Base-by-base conservation (phyloP, 306 rosid species). In the Vicia faba region DNA sequence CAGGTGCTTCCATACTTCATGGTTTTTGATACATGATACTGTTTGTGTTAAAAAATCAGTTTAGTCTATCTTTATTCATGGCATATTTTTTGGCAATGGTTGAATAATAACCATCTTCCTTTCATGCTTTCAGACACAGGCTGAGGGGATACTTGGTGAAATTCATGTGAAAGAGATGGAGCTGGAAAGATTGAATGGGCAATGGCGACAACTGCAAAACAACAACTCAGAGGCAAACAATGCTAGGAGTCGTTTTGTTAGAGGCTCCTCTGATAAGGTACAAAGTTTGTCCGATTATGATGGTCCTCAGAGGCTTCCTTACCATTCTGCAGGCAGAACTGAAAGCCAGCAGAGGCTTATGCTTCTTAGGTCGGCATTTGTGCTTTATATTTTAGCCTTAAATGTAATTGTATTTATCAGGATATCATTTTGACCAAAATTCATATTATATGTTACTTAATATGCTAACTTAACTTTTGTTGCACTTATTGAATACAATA, bases 311-410 rank as follows among this genome's bases (percentile, higher is more conserved):
- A 88, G 72, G 81, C 86, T 79, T 54, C 87, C 88, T 36, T 86
- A 81, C 70, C 82, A 82, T 72, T 66, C 75, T 19, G 89, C 82
- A 50, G 85, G 87, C 68, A 89, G 87, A 73, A 77, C 73, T 51
- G 99, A 85, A 78, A 84, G 68, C 80, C 98, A 87, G 74, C 89
- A 92, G 75, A 88, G 87, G 82, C 82, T 84, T 33, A 85, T 90
- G 97, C 80, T 89, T 40, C 83, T 93, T 59, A 79, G 99, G 81
- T 90, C 96, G 35, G 84, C 91, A 55, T 88, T 90, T 19, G 99
- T 93, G 83, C 88, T 90, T 60, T 90, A 93, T 77, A 88, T 90
- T 78, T 84, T 93, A 74, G 91, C 87, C 66, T 59, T 89, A 54
- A 79, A 93, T 78, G 74, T 90, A 61, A 14, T 90, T 64, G 99